phyloP scores from a whole-genome alignment of 768 basidiomycete genomes.

The Trametes villosa region DNA sequence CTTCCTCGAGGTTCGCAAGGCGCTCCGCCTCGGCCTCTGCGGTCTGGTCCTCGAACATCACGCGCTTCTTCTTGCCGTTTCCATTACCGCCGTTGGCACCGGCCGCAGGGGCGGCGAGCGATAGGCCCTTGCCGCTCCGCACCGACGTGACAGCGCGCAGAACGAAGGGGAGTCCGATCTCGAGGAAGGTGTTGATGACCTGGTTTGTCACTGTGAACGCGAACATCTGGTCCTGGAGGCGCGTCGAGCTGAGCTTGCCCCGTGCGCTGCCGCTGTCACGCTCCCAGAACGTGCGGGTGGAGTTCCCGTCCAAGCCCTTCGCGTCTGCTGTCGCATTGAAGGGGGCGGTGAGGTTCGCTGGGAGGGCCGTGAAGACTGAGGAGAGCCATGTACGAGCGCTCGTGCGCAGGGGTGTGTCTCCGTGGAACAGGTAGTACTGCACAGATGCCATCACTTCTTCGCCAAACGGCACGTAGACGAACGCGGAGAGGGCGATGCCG shows the following conservation, averaged over 20 bases:
- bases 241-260: constrained; percentile 63
- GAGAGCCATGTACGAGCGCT: constrained; percentile 23
- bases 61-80: constrained; percentile 60
- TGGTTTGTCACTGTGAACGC: constrained; percentile 92
- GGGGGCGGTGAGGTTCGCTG: constrained; percentile 30
- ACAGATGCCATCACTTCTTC: constrained; percentile 74
- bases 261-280: constrained; percentile 53
- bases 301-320: constrained; percentile 28
- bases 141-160: constrained; percentile 60
- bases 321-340: constrained; percentile 34
- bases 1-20: constrained; percentile 51
- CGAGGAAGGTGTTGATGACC: constrained; percentile 73
- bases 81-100: constrained; percentile 22
- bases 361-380: constrained; percentile 21
- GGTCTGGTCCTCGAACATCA: constrained; percentile 72
- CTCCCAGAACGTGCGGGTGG: constrained; percentile 50
- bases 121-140: constrained; percentile 46
- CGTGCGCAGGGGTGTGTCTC: constrained; percentile 13
- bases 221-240: constrained; percentile 91
- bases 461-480: constrained; percentile 94
- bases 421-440: constrained; percentile 33
- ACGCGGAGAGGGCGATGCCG: constrained; percentile 90
- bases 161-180: constrained; percentile 82
- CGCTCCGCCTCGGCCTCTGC: constrained; percentile 29
- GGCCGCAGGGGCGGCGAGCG: constrained; percentile 23